Evolutionary conservation across 2,329 filamentous ascomycete genomes (phyloP).

Genomic region (Chrysosporium queenslandicum): DNA sequence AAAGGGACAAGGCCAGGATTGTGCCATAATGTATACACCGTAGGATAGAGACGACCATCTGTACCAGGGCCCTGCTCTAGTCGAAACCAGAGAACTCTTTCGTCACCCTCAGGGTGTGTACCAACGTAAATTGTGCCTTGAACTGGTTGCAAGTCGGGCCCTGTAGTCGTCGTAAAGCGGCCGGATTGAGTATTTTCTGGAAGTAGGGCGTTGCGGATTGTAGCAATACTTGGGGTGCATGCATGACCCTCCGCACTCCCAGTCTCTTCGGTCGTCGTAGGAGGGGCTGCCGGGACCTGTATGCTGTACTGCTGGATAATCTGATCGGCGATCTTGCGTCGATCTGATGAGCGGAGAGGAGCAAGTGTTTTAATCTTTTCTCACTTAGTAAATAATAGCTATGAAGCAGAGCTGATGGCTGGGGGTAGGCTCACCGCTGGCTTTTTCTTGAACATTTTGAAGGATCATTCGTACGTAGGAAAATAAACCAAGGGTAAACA

Average conservation of each 20-base stretch:
- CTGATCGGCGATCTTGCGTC: conserved; percentile 55
- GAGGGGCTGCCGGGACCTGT: conserved; percentile 33
- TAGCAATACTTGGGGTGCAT: conserved; percentile 35
- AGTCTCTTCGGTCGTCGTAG: conserved; percentile 25
- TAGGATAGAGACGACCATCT: conserved; percentile 36
- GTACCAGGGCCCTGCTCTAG: conserved; percentile 44
- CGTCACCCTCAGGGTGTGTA: conserved; percentile 46
- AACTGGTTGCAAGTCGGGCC: conserved; percentile 51
- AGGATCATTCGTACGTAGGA: neutral
- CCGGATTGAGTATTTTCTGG: conserved; percentile 55
- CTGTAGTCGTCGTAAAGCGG: conserved; percentile 55
- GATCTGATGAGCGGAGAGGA: conserved; percentile 56
- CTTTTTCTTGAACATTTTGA: conserved; percentile 54
- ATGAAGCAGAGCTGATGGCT: neutral
- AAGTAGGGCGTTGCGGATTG: conserved; percentile 49
- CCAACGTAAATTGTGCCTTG: conserved; percentile 57
- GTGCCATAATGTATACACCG: conserved; percentile 58
- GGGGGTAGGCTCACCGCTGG: conserved; percentile 40
- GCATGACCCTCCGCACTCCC: conserved; percentile 35
- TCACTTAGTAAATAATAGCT: neutral
- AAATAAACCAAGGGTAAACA: neutral
- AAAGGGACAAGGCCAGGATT: conserved; percentile 52
- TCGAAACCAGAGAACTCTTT: conserved; percentile 55
- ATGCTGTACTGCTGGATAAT: conserved; percentile 55
- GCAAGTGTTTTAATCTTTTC: conserved; percentile 54